Conservation (phyloP, 169 alveolate genomes). For the Cyclospora cayetanensis region DNA sequence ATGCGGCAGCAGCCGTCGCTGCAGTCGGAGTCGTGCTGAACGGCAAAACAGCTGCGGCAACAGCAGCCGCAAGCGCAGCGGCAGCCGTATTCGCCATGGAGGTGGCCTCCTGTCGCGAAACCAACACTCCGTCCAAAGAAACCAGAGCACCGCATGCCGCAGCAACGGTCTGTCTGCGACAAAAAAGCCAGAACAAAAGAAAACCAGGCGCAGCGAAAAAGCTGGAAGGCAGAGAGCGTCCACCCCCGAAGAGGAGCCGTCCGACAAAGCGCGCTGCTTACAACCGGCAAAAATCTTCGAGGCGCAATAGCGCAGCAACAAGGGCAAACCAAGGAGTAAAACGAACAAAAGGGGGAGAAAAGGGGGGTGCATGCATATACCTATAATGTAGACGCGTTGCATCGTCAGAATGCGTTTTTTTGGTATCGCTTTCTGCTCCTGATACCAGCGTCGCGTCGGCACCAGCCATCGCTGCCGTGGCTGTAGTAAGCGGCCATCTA, state of each 20-base stretch:
- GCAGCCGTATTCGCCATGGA: background rate
- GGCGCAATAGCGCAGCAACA: background rate
- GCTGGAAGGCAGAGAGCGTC: no score
- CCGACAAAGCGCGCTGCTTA: no score
- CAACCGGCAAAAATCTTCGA: no score
- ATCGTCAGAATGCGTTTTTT: background rate
- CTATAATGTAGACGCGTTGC: no score
- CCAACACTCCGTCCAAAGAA: slow-evolving; percentile 20
- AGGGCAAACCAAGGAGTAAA: background rate
- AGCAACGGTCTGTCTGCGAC: background rate
- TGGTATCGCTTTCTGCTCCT: no score
- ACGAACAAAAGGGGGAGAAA: no score
- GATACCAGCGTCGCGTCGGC: no score
- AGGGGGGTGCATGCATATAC: no score
- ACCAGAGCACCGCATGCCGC: background rate
- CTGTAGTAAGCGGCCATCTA: no score
- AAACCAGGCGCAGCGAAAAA: no score
- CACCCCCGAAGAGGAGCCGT: no score
- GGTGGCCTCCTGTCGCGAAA: background rate
- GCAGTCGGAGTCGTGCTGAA: background rate
- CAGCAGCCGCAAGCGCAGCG: slow-evolving; percentile 37
- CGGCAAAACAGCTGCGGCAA: slow-evolving; percentile 1
- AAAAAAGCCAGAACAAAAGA: slow-evolving; percentile 6
- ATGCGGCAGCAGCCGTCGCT: slow-evolving; percentile 21
- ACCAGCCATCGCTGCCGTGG: no score